Percentiles rank a stretch among this genome's conserved stretches.
Evolutionary conservation across 495 filamentous ascomycete genomes (phyloP).

Genomic region (Chlorociboria aeruginascens): DNA sequence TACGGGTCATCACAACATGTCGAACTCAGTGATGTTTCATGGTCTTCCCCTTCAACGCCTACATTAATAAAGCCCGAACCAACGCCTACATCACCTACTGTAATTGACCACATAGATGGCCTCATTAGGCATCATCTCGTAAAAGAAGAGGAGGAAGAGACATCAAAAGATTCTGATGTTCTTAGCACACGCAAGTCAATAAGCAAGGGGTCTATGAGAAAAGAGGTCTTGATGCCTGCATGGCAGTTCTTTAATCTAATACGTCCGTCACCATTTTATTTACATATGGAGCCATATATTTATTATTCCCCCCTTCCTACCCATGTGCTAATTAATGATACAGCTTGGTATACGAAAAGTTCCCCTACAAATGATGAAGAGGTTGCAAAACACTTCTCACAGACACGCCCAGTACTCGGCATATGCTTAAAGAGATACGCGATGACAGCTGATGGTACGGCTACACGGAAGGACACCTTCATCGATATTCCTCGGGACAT

Average conservation of each 20-base stretch:
- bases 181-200: conserved; percentile 18
- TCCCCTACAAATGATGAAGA: conserved; percentile 56
- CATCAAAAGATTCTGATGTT: conserved; percentile 24
- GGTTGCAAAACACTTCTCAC: conserved; percentile 59
- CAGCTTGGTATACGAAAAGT: conserved; percentile 55
- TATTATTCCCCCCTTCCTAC: conserved; percentile 18
- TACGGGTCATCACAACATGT: conserved; percentile 8
- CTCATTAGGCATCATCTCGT: conserved; percentile 52
- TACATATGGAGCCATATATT: conserved; percentile 23
- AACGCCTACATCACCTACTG: conserved; percentile 5
- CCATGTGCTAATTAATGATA: conserved; percentile 27
- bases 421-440: conserved; percentile 88
- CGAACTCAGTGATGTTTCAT: conserved; percentile 11
- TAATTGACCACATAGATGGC: conserved; percentile 38
- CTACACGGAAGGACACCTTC: conserved; percentile 59
- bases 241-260: conserved; percentile 96
- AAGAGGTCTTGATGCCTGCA: conserved; percentile 87
- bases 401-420: conserved; percentile 70
- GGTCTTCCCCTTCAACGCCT: conserved; percentile 10
- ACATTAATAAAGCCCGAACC: conserved; percentile 3
- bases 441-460: conserved; percentile 54
- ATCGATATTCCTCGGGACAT: conserved; percentile 91
- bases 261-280: conserved; percentile 31
- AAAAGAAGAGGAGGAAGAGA: conserved; percentile 25
- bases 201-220: conserved; percentile 33